Conservation (phyloP, 306 rosid genomes). For the Citrullus colocynthis region DNA sequence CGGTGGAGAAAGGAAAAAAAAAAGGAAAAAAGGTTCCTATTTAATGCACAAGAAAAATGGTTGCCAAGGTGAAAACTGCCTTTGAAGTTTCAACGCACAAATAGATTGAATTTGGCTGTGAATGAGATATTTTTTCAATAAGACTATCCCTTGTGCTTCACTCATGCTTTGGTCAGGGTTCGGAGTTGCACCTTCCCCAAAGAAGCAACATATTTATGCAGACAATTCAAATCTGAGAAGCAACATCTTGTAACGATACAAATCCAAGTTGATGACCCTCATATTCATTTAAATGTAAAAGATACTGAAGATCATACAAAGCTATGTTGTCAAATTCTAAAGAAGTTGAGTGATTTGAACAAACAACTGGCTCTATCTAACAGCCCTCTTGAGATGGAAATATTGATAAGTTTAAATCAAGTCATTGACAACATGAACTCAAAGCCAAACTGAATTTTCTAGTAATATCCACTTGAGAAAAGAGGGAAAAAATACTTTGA, state of each 20-base stretch:
- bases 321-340: not conserved
- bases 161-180: not conserved
- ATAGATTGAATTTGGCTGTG: not conserved
- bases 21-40: not conserved
- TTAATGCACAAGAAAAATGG: not conserved
- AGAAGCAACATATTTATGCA: not conserved
- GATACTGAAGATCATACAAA: not conserved
- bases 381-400: not conserved
- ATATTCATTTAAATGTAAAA: not conserved
- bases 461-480: not conserved
- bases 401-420: not conserved
- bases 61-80: not conserved
- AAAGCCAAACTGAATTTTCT: constrained; percentile 4
- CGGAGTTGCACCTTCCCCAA: not conserved
- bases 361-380: constrained; percentile 1
- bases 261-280: not conserved
- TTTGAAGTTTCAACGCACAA: not conserved
- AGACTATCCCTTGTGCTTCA: not conserved
- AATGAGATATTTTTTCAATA: not conserved
- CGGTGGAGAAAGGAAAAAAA: no score
- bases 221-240: not conserved
- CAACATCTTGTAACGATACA: not conserved
- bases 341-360: not conserved
- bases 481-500: not conserved
- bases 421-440: not conserved